Percentiles rank a stretch among this genome's conserved stretches.
phyloP scores from a whole-genome alignment of 202 grass and related monocot species.

The Schoenoplectus triqueter region DNA sequence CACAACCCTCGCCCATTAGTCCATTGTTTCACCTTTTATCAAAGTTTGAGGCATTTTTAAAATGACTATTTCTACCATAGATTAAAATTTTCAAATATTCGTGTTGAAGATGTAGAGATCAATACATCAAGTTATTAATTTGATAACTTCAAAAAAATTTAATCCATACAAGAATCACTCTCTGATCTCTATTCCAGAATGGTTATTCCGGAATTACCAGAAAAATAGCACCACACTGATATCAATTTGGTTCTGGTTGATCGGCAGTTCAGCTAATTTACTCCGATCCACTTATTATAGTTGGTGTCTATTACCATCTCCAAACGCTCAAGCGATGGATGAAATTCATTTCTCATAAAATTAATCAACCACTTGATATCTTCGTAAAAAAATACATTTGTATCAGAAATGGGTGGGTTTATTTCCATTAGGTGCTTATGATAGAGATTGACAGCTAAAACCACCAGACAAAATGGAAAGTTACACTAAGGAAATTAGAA shows the following conservation, averaged over 20 bases:
- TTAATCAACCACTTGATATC: slow-evolving; percentile 15
- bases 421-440: slow-evolving; percentile 16
- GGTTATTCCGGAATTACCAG: too few species aligned
- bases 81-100: too few species aligned
- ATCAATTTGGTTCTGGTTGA: background rate
- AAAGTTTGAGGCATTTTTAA: slow-evolving; percentile 19
- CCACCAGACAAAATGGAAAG: background rate
- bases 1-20: background rate
- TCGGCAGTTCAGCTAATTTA: background rate
- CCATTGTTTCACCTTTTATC: slow-evolving; percentile 18
- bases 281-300: background rate
- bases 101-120: too few species aligned
- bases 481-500: too few species aligned
- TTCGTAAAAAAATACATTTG: background rate
- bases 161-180: too few species aligned
- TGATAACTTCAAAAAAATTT: too few species aligned
- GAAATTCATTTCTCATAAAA: slow-evolving; percentile 12
- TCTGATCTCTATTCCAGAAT: too few species aligned
- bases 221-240: background rate
- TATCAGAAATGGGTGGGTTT: slow-evolving; percentile 15
- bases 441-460: slow-evolving; percentile 28
- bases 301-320: background rate
- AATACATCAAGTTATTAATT: too few species aligned
- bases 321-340: background rate
- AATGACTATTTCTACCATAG: background rate